phyloP scores from a whole-genome alignment of 306 rosid genomes.

The Cucurbita ficifolia region DNA sequence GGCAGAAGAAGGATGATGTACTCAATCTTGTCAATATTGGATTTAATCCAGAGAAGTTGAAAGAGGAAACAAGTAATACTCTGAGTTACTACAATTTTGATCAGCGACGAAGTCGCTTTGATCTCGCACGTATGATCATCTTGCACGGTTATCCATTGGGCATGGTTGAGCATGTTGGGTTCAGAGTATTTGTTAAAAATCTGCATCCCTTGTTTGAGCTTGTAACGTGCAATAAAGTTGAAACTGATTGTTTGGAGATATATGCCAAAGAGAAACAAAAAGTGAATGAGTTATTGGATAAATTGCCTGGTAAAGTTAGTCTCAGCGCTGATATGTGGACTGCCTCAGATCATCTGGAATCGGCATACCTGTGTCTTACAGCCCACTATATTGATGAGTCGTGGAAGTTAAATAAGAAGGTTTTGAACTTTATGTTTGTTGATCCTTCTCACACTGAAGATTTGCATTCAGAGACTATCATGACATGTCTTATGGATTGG shows the following conservation, averaged over 20 bases:
- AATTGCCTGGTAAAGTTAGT: slow-evolving; percentile 87
- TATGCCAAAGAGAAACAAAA: slow-evolving; percentile 75
- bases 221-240: slow-evolving; percentile 52
- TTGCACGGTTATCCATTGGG: slow-evolving; percentile 89
- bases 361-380: slow-evolving; percentile 69
- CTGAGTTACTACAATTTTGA: slow-evolving; percentile 49
- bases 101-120: slow-evolving; percentile 81
- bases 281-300: slow-evolving; percentile 78
- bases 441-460: slow-evolving; percentile 81
- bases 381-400: slow-evolving; percentile 82
- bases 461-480: slow-evolving; percentile 59
- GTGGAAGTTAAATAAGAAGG: slow-evolving; percentile 73
- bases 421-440: slow-evolving; percentile 52
- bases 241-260: slow-evolving; percentile 88
- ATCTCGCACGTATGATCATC: slow-evolving; percentile 96
- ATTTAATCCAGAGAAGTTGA: slow-evolving; percentile 77
- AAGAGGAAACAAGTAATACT: slow-evolving; percentile 40
- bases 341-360: slow-evolving; percentile 39
- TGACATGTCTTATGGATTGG: slow-evolving; percentile 86
- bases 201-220: slow-evolving; percentile 93
- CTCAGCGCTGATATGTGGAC: slow-evolving; percentile 76
- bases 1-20: slow-evolving; percentile 59
- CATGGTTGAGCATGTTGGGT: slow-evolving; percentile 93
- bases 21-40: slow-evolving; percentile 65
- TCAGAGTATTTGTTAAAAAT: slow-evolving; percentile 78